phyloP scores from a whole-genome alignment of 2,329 filamentous ascomycete species.

The Aureobasidium vineae region DNA sequence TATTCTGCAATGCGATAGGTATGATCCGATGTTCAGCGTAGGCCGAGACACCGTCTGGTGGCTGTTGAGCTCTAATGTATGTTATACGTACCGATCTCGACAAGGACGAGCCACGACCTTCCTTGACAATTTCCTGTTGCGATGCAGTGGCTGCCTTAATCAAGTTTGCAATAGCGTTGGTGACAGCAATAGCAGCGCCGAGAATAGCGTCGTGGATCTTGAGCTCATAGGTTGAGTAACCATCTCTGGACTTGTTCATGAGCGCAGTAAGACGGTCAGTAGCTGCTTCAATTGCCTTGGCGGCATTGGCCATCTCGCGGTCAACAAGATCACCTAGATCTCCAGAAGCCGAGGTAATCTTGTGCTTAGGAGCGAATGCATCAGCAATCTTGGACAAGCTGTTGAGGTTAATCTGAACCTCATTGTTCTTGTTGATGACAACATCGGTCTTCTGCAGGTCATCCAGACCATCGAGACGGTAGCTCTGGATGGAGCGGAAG shows the following conservation, averaged over 20 bases:
- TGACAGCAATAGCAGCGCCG: conserved; percentile 88
- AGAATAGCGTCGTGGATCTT: conserved; percentile 95
- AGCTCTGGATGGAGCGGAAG: conserved; percentile 91
- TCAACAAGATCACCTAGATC: conserved; percentile 94
- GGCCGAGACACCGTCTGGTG: too few relatives aligned
- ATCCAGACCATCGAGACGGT: conserved; percentile 87
- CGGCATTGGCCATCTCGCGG: conserved; percentile 85
- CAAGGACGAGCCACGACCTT: conserved; percentile 70
- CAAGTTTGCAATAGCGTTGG: conserved; percentile 86
- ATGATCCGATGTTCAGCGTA: too few relatives aligned
- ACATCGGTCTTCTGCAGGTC: conserved; percentile 92
- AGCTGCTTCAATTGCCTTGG: conserved; percentile 91
- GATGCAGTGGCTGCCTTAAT: conserved; percentile 93
- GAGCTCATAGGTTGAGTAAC: conserved; percentile 93
- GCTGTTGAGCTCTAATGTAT: too few relatives aligned
- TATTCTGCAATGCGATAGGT: too few relatives aligned
- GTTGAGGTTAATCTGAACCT: conserved; percentile 92
- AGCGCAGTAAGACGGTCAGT: conserved; percentile 85
- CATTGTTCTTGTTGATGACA: conserved; percentile 95
- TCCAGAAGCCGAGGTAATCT: conserved; percentile 72
- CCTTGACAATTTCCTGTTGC: conserved; percentile 94
- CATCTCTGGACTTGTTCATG: conserved; percentile 93
- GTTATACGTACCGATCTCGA: too few relatives aligned
- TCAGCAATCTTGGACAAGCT: conserved; percentile 92
- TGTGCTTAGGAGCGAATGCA: conserved; percentile 84